Evolutionary conservation across 1,139 yeast species (phyloP).

Genomic region (Schizosaccharomyces versatilis): DNA sequence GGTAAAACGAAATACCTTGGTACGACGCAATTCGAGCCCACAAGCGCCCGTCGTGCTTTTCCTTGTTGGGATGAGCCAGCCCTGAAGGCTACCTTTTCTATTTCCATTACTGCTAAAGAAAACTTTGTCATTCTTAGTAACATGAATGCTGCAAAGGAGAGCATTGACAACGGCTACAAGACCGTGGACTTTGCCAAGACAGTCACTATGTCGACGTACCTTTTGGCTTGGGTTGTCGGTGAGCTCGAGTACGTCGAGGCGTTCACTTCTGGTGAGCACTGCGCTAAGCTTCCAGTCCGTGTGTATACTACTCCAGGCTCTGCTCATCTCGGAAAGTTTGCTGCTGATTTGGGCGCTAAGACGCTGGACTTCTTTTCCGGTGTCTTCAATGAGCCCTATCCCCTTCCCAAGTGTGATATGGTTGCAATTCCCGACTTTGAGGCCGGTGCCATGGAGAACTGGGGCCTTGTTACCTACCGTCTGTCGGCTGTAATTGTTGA

Average conservation of each 20-base stretch:
- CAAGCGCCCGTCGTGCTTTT: constrained; percentile 67
- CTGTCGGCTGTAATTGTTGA: constrained; percentile 45
- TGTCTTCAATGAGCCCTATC: constrained; percentile 51
- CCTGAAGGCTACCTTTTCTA: constrained; percentile 48
- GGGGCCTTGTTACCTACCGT: constrained; percentile 71
- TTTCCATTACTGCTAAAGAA: constrained; percentile 35
- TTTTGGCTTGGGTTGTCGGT: constrained; percentile 65
- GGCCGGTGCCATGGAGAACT: constrained; percentile 84
- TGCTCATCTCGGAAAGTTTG: constrained; percentile 41
- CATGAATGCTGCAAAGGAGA: constrained; percentile 36
- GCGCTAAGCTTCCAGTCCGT: constrained; percentile 44
- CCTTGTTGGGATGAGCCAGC: constrained; percentile 58
- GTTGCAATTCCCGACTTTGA: constrained; percentile 65
- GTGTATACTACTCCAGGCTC: constrained; percentile 62
- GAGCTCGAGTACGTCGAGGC: constrained; percentile 55
- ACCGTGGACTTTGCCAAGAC: constrained; percentile 31
- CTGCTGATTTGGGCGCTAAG: constrained; percentile 52
- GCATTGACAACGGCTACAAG: constrained; percentile 14
- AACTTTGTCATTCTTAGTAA: constrained; percentile 50
- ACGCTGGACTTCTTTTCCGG: constrained; percentile 53
- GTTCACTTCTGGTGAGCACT: constrained; percentile 24
- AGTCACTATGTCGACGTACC: constrained; percentile 49
- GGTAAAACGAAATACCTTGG: constrained; percentile 45
- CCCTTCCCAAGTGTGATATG: constrained; percentile 63
- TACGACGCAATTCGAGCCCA: constrained; percentile 70